Conservation (phyloP, 805 yeast species). For the Cyberlindnera veronae region DNA sequence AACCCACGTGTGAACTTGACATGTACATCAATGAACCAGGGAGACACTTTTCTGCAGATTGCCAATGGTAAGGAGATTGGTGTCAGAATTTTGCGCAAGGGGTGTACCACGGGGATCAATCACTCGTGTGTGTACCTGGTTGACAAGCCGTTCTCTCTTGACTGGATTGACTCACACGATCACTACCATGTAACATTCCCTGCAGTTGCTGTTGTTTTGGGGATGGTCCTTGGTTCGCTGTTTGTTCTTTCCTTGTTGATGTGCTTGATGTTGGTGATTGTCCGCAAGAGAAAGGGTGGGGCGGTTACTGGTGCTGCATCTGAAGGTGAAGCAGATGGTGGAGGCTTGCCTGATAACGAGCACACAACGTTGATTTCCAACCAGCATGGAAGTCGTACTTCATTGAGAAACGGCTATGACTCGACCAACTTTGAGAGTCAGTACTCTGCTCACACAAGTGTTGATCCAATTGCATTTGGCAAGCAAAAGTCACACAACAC, state of each 20-base stretch:
- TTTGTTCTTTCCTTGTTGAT: constrained; percentile 32
- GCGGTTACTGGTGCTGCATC: constrained; percentile 10
- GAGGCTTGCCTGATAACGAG: constrained; percentile 1
- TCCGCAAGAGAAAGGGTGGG: constrained; percentile 30
- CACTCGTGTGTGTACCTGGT: constrained; percentile 56
- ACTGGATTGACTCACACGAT: constrained; percentile 52
- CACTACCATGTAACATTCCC: constrained; percentile 62
- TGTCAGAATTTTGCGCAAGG: constrained; percentile 56
- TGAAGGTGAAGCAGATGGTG: not conserved
- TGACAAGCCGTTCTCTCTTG: constrained; percentile 63
- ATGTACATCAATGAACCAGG: constrained; percentile 37
- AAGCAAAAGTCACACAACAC: constrained; percentile 1
- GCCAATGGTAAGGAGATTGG: constrained; percentile 51
- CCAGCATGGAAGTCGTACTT: not conserved
- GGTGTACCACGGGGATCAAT: constrained; percentile 45
- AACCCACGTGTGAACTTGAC: constrained; percentile 42
- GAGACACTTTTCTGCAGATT: constrained; percentile 35
- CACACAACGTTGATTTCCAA: constrained; percentile 2
- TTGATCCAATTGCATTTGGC: constrained; percentile 19
- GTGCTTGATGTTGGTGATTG: constrained; percentile 34
- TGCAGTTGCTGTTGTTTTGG: constrained; percentile 62
- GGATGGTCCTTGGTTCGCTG: constrained; percentile 59
- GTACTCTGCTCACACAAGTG: constrained; percentile 21
- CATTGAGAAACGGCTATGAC: not conserved
- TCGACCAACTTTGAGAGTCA: constrained; percentile 22